phyloP scores from a whole-genome alignment of 1,284 basidiomycete species.

The Ceratobasidium sp. region DNA sequence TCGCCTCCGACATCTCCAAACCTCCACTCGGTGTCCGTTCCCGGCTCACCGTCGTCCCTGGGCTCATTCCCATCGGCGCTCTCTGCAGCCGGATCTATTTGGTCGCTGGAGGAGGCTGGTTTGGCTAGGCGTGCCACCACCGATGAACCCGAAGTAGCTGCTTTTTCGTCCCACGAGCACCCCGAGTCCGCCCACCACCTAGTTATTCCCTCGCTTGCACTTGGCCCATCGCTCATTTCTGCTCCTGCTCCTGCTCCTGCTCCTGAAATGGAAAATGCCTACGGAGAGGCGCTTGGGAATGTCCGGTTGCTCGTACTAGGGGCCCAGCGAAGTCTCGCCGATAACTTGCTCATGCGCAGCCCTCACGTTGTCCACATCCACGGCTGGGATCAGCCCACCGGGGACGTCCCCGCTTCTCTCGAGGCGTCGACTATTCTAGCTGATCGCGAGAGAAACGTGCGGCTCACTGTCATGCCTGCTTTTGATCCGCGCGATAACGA shows the following conservation, averaged over 20 bases:
- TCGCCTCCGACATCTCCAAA: slow-evolving; percentile 38
- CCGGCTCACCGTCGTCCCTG: slow-evolving; percentile 29
- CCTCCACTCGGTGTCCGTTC: slow-evolving; percentile 26
- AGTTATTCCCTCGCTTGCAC: slow-evolving; percentile 41
- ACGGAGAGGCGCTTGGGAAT: slow-evolving; percentile 38
- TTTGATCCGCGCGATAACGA: slow-evolving; percentile 38
- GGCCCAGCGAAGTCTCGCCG: slow-evolving; percentile 37
- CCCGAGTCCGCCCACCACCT: slow-evolving; percentile 40
- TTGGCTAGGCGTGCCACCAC: not conserved
- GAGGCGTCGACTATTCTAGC: slow-evolving; percentile 40
- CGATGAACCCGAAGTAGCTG: slow-evolving; percentile 10
- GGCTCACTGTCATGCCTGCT: slow-evolving; percentile 30
- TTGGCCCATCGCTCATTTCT: slow-evolving; percentile 30
- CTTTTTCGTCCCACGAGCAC: slow-evolving; percentile 43
- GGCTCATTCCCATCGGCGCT: slow-evolving; percentile 31
- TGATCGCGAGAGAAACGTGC: slow-evolving; percentile 36
- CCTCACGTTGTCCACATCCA: slow-evolving; percentile 38
- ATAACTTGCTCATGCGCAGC: slow-evolving; percentile 39
- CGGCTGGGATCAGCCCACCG: slow-evolving; percentile 38
- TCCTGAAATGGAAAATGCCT: slow-evolving; percentile 15
- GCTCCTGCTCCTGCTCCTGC: slow-evolving; percentile 23
- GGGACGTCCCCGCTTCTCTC: slow-evolving; percentile 24
- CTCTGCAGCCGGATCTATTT: slow-evolving; percentile 29
- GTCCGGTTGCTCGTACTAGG: slow-evolving; percentile 41
- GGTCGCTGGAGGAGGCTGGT: slow-evolving; percentile 25